Evolutionary conservation across 1,139 yeast genomes (phyloP).

Genomic region (Arxiozyma slooffiae): DNA sequence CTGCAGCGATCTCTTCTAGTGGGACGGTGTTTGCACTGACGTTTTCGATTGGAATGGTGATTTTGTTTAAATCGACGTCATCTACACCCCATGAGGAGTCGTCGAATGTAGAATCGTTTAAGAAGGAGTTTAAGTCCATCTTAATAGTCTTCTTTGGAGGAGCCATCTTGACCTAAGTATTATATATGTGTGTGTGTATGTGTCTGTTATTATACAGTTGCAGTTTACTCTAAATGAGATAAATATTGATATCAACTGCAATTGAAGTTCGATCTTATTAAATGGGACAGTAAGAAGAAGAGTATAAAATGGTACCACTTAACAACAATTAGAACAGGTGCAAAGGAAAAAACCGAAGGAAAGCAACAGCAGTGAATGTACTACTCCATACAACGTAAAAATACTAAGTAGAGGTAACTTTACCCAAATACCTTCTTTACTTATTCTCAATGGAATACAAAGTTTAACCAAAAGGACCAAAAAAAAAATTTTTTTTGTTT

Average conservation of each 20-base stretch:
- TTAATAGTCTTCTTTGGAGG: constrained; percentile 47
- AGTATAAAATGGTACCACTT: too few relatives aligned
- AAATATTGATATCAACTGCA: not conserved
- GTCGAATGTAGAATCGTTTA: constrained; percentile 42
- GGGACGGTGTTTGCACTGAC: constrained; percentile 26
- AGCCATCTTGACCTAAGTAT: constrained; percentile 30
- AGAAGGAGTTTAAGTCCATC: constrained; percentile 49
- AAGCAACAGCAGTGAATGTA: too few relatives aligned
- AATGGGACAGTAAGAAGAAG: not conserved
- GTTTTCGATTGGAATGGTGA: constrained; percentile 41
- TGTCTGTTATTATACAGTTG: not conserved
- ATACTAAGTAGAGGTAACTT: too few relatives aligned
- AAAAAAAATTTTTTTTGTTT: too few relatives aligned
- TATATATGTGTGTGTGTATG: not conserved
- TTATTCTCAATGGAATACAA: too few relatives aligned
- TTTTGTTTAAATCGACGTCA: constrained; percentile 59
- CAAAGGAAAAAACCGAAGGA: too few relatives aligned
- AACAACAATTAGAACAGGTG: too few relatives aligned
- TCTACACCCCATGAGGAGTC: constrained; percentile 72
- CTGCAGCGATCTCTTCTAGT: constrained; percentile 24
- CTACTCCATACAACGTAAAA: too few relatives aligned
- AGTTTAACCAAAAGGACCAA: too few relatives aligned
- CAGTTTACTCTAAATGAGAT: not conserved
- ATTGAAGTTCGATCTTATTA: too few relatives aligned
- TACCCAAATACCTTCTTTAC: too few relatives aligned